Evolutionary conservation across 805 yeast species (phyloP).

Genomic region (Myxozyma neotropica): DNA sequence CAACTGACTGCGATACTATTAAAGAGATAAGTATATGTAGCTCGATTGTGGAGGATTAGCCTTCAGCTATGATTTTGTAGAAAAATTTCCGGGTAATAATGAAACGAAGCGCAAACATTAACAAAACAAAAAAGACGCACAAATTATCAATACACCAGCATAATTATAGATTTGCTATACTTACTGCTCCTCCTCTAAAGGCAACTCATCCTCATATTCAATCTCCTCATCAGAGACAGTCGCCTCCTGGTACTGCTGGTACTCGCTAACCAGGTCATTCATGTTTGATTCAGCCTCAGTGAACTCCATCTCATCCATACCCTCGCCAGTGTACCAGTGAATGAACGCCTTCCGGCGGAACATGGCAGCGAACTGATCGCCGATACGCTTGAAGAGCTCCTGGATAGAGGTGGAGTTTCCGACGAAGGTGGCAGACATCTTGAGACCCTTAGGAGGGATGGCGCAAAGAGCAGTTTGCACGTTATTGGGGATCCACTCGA

Average conservation of each 20-base stretch:
- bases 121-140: not conserved
- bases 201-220: conserved; percentile 53
- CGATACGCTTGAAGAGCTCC: conserved; percentile 86
- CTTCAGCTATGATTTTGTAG: not conserved
- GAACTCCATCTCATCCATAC: conserved; percentile 96
- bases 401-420: conserved; percentile 95
- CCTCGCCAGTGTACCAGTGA: conserved; percentile 95
- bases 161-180: not conserved
- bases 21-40: not conserved
- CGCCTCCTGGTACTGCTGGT: conserved; percentile 93
- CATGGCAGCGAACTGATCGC: conserved; percentile 91
- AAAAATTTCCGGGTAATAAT: conserved; percentile 8
- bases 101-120: not conserved
- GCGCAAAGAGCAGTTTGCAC: conserved; percentile 95
- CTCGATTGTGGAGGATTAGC: not conserved
- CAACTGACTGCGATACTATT: not conserved
- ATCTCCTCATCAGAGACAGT: conserved; percentile 75
- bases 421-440: conserved; percentile 89
- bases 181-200: conserved; percentile 33
- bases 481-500: conserved; percentile 97
- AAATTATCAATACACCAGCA: conserved; percentile 5
- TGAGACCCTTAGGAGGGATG: conserved; percentile 83
- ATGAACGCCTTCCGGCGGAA: conserved; percentile 91
- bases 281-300: conserved; percentile 92
- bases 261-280: conserved; percentile 86